These are phyloP conservation scores for Alternaria sp. DNA, from an alignment of 2,329 filamentous ascomycete genomes.

Conservation along the genomic window DNA sequence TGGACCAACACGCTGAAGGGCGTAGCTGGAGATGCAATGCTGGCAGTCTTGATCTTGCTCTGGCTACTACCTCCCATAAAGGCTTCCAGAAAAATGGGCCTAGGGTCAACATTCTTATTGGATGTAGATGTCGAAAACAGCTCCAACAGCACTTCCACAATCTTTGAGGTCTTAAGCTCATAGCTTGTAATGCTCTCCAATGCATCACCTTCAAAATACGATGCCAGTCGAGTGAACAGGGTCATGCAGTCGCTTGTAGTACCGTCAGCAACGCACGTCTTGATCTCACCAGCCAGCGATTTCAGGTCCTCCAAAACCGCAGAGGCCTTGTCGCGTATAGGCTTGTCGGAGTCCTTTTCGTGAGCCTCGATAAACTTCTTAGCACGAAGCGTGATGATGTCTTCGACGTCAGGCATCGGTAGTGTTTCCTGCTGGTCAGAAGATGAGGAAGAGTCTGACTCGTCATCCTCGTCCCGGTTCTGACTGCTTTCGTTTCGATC, in stretches of 20 bases:
- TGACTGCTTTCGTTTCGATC: constrained; percentile 66
- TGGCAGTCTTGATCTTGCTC: constrained; percentile 69
- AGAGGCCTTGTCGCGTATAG: constrained; percentile 79
- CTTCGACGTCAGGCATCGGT: constrained; percentile 64
- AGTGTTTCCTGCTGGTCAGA: constrained; percentile 39
- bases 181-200: constrained; percentile 94
- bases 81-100: constrained; percentile 84
- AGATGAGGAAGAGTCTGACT: constrained; percentile 70
- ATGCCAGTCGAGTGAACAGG: constrained; percentile 78
- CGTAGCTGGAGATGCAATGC: constrained; percentile 74
- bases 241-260: constrained; percentile 62
- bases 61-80: constrained; percentile 82
- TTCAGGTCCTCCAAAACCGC: constrained; percentile 78
- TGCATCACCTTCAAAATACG: constrained; percentile 87
- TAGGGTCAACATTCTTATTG: constrained; percentile 64
- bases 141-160: constrained; percentile 83
- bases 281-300: constrained; percentile 74
- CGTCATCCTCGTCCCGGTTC: constrained; percentile 68
- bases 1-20: constrained; percentile 90
- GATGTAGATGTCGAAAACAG: constrained; percentile 76
- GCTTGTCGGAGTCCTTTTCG: constrained; percentile 76
- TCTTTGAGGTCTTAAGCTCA: constrained; percentile 87
- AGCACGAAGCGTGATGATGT: constrained; percentile 77
- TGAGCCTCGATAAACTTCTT: constrained; percentile 85
- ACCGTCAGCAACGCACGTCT: constrained; percentile 69